A percentile compares a stretch with the other conserved stretches of the same genome.
Evolutionary conservation across 306 rosid genomes (phyloP).

Genomic region (Prunus mongolica): DNA sequence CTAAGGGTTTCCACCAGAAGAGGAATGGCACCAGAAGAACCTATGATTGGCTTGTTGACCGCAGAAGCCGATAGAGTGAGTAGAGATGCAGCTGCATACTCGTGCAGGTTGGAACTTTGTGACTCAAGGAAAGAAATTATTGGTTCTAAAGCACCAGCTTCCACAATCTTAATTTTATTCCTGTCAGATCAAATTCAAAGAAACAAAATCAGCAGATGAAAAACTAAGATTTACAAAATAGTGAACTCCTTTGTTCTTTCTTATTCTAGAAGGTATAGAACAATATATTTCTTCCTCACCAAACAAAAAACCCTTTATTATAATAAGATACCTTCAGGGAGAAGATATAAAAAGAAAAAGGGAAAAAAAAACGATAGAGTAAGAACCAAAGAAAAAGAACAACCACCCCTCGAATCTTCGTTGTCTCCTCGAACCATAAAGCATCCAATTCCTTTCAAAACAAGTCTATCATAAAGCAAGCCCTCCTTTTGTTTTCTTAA

Average conservation of each 20-base stretch:
- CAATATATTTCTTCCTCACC: constrained; percentile 4
- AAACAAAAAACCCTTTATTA: constrained; percentile 2
- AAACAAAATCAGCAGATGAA: not conserved
- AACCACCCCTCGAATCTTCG: constrained; percentile 7
- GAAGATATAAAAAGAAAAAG: not conserved
- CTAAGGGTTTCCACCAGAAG: constrained; percentile 75
- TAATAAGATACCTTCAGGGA: constrained; percentile 6
- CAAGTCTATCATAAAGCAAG: constrained; percentile 1
- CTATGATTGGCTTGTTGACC: constrained; percentile 72
- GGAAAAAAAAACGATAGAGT: constrained; percentile 14
- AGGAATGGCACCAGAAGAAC: constrained; percentile 82
- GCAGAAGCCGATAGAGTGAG: constrained; percentile 90
- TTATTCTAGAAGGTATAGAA: constrained; percentile 12
- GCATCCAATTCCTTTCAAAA: constrained; percentile 14
- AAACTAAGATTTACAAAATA: too few species aligned
- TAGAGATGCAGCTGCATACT: constrained; percentile 76
- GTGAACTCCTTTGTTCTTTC: not conserved
- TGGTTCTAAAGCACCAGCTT: constrained; percentile 87
- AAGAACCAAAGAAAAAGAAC: constrained; percentile 22
- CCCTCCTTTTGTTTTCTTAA: not conserved
- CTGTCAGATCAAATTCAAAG: constrained; percentile 37
- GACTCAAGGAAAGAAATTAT: constrained; percentile 74
- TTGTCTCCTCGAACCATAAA: constrained; percentile 19
- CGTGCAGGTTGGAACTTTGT: constrained; percentile 56
- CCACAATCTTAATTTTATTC: constrained; percentile 85